Evolutionary conservation across 257 asterid species (phyloP).

Genomic region (Thymus mandschuricus): DNA sequence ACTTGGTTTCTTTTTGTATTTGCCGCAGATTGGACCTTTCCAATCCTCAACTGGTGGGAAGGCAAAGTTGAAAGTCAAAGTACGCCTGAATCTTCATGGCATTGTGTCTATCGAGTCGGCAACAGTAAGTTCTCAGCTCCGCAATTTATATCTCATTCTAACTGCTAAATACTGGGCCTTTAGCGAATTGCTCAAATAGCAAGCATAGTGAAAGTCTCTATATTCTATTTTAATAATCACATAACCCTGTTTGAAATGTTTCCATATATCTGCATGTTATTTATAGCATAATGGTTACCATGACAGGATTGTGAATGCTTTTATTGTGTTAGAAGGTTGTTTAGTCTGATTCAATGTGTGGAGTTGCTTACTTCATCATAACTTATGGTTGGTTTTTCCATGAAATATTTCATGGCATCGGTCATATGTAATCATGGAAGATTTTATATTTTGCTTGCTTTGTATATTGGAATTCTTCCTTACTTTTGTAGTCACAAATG

Average conservation of each 20-base stretch:
- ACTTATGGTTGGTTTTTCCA: neutral
- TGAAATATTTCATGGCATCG: neutral
- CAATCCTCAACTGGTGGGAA: conserved; percentile 63
- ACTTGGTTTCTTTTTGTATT: conserved; percentile 4
- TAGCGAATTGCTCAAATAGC: neutral
- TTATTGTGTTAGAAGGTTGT: neutral
- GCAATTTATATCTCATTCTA: neutral
- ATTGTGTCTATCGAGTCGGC: conserved; percentile 81
- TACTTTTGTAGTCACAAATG: neutral
- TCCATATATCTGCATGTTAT: neutral
- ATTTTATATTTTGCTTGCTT: neutral
- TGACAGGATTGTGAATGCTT: neutral
- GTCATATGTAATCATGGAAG: neutral
- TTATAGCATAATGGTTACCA: neutral
- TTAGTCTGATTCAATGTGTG: neutral
- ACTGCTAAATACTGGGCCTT: neutral
- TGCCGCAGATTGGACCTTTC: conserved; percentile 80
- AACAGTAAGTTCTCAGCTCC: conserved; percentile 57
- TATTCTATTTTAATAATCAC: neutral
- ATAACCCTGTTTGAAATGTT: neutral
- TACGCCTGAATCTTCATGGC: conserved; percentile 86
- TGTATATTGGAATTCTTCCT: neutral
- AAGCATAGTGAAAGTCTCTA: neutral
- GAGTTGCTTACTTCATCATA: no score
- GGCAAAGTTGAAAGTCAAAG: conserved; percentile 79